Base-by-base conservation (phyloP, 2,329 filamentous ascomycete species). In the Alternaria dauci region DNA sequence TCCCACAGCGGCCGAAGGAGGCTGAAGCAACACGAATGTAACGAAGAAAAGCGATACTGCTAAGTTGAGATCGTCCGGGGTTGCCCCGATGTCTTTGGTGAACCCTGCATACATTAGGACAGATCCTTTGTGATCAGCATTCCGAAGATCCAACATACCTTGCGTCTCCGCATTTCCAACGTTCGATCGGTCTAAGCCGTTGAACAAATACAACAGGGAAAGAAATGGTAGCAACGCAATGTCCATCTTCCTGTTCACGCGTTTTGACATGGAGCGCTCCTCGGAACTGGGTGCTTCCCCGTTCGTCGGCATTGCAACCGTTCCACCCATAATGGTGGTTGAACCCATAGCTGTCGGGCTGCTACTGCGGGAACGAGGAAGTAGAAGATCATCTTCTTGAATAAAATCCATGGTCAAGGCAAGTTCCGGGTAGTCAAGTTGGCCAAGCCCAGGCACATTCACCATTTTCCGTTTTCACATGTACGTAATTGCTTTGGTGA, bases 121-220 rank as follows among this genome's bases (percentile, higher is more conserved):
- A 38, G 48, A 42, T 50, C 46, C 25, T 18, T 53, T 38, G 42
- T 38, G 28, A 41, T 55, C 44, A 55, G 32, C 32, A 18, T 18
- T 25, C 23, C 23, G 26, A 25, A 41, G 46, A 41, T 43, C 28
- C n/a, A 32, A 47, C 66, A 38, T 43, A 68, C 66, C 69, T 62
- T 69, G 68, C 8, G 69, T 72, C 51, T 72, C 67, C n/a, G 70
- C 70, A 55, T 72, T 72, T 0, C 70, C 70, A 14, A 73, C 55
- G 39, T 74, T 73, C 5, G 61, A 68, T 32, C 71, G 58, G 43
- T 72, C 69, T 14, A 71, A 60, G 5, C 69, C 67, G 25, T 74
- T 70, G 42, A 72, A 68, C 18, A 74, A 59, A 44, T 69, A 73
- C 2, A 72, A 32, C 8, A 68, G 47, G 3, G 66, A 68, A 12